Conservation (phyloP, 31 red algal species). For the Odonthalia washingtoniensis region DNA sequence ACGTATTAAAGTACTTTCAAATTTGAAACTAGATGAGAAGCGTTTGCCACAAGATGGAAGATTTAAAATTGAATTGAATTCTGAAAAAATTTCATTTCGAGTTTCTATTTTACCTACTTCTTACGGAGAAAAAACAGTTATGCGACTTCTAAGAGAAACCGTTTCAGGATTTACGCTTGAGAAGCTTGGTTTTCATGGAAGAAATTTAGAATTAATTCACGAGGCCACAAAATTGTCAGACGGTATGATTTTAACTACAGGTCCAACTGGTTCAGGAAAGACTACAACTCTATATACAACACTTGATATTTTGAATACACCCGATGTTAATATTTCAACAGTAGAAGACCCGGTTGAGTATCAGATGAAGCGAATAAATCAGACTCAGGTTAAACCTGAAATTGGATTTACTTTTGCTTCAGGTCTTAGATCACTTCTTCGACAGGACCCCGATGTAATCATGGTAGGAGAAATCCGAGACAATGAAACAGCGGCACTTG, state of each 20-base stretch:
- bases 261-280: conserved; percentile 38
- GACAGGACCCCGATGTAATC: conserved; percentile 28
- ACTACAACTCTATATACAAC: conserved; percentile 13
- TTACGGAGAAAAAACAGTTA: conserved; percentile 9
- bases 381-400: background rate
- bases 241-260: conserved; percentile 18
- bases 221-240: background rate
- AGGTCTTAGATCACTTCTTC: background rate
- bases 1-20: conserved; percentile 5
- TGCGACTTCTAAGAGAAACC: background rate
- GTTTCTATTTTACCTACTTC: conserved; percentile 17
- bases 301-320: conserved; percentile 23
- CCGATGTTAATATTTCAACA: conserved; percentile 15
- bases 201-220: background rate
- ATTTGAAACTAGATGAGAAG: conserved; percentile 6
- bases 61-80: background rate
- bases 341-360: conserved; percentile 40
- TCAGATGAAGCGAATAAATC: background rate
- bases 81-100: conserved; percentile 5
- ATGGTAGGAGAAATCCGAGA: conserved; percentile 40
- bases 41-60: conserved; percentile 24
- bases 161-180: background rate
- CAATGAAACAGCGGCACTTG: conserved; percentile 7
- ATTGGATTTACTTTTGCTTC: conserved; percentile 13
- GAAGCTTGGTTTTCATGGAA: conserved; percentile 4